Evolutionary conservation across 2,329 filamentous ascomycete genomes (phyloP).

Genomic region (Parafenestella ontariensis): DNA sequence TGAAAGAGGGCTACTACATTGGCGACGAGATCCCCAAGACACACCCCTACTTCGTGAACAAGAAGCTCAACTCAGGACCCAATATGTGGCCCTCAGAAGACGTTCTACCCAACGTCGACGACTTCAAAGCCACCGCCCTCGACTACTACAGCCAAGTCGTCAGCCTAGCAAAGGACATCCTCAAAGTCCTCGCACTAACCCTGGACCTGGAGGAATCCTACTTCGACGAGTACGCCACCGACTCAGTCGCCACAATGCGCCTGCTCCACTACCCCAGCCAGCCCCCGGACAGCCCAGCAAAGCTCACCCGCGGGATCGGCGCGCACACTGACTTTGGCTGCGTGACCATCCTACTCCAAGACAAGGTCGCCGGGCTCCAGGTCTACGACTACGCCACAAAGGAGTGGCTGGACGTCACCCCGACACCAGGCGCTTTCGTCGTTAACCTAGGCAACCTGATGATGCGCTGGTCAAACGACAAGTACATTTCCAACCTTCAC

Average conservation of each 20-base stretch:
- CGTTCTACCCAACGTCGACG: constrained; percentile 22
- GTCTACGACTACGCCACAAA: constrained; percentile 75
- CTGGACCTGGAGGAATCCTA: constrained; percentile 48
- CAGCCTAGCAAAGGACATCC: constrained; percentile 50
- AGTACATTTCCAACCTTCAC: constrained; percentile 52
- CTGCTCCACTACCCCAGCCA: constrained; percentile 54
- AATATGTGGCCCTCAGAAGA: constrained; percentile 50
- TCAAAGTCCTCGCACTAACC: constrained; percentile 52
- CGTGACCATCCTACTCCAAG: constrained; percentile 53
- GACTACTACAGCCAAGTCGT: constrained; percentile 52
- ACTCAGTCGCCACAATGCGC: constrained; percentile 52
- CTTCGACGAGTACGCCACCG: constrained; percentile 47
- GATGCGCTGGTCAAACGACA: constrained; percentile 53
- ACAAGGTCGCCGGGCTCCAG: constrained; percentile 68
- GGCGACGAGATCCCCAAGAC: constrained; percentile 51
- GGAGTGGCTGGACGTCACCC: constrained; percentile 80
- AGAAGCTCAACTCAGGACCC: constrained; percentile 50
- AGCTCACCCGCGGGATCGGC: constrained; percentile 50
- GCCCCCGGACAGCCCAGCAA: constrained; percentile 46
- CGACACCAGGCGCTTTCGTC: constrained; percentile 77
- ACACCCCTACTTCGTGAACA: constrained; percentile 49
- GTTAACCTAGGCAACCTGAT: constrained; percentile 75
- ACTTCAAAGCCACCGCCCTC: constrained; percentile 50
- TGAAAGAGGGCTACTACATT: constrained; percentile 52
- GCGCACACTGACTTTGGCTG: constrained; percentile 55